phyloP scores from a whole-genome alignment of 2,329 filamentous ascomycete species.

The Talaromyces sp. region DNA sequence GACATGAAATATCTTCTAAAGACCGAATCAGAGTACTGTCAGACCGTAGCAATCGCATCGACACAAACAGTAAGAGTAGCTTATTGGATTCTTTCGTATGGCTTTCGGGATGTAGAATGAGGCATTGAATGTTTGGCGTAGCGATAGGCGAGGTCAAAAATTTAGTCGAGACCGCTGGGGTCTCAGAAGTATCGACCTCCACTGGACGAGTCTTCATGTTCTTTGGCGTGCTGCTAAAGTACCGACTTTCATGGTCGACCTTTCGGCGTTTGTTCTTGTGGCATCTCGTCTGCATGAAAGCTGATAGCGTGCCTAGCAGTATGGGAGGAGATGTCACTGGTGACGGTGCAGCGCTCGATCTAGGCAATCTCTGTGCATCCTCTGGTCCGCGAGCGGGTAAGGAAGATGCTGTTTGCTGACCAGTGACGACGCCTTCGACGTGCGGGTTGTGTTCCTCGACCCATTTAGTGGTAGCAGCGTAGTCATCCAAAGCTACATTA shows the following conservation, averaged over 20 bases:
- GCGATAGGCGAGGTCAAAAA: not conserved
- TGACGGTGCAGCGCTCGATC: not conserved
- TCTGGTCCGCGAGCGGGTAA: not conserved
- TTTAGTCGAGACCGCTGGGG: not conserved
- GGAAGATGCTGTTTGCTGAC: not conserved
- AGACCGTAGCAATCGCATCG: conserved; percentile 25
- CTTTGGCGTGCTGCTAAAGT: conserved; percentile 22
- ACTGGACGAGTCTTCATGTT: not conserved
- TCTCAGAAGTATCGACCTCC: not conserved
- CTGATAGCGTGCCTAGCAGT: conserved; percentile 45
- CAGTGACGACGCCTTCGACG: not conserved
- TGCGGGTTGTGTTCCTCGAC: not conserved
- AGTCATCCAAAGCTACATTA: not conserved
- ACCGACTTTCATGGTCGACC: conserved; percentile 24
- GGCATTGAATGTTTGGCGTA: not conserved
- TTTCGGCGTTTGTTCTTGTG: conserved; percentile 27
- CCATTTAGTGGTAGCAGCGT: not conserved
- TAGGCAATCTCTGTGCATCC: not conserved
- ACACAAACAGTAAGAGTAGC: conserved; percentile 14
- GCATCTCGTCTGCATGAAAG: conserved; percentile 51
- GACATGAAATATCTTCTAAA: conserved; percentile 21
- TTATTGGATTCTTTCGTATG: not conserved
- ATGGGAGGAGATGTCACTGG: not conserved
- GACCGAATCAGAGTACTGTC: conserved; percentile 24
- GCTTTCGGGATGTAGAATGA: not conserved